These are phyloP conservation scores for Metschnikowia orientalis DNA, from an alignment of 805 yeast genomes.

Conservation along the genomic window DNA sequence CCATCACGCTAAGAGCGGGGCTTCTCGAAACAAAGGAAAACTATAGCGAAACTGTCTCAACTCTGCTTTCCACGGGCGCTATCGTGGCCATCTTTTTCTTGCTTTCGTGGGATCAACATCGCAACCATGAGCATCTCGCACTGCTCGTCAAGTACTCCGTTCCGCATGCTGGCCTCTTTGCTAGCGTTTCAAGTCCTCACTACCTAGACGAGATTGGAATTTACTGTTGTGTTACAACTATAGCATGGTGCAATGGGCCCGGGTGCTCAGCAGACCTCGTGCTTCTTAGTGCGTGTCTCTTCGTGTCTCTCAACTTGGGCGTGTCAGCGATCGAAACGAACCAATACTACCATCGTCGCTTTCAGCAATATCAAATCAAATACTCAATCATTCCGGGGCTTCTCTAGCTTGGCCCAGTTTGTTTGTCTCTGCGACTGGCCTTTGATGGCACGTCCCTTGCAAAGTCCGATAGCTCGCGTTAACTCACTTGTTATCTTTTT, in stretches of 20 bases:
- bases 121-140: slow-evolving; percentile 49
- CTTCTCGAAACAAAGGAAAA: too few species aligned
- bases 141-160: slow-evolving; percentile 49
- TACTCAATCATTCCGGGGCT: too few species aligned
- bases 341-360: slow-evolving; percentile 39
- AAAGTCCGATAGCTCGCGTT: too few species aligned
- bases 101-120: slow-evolving; percentile 49
- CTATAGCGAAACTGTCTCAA: too few species aligned
- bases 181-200: slow-evolving; percentile 58
- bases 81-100: slow-evolving; percentile 21
- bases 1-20: too few species aligned
- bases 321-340: slow-evolving; percentile 53
- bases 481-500: too few species aligned
- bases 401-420: too few species aligned
- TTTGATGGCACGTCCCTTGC: too few species aligned
- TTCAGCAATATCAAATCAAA: too few species aligned
- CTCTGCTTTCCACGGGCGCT: slow-evolving; percentile 1
- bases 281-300: slow-evolving; percentile 22
- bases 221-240: slow-evolving; percentile 37
- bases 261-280: slow-evolving; percentile 19
- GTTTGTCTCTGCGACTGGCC: too few species aligned
- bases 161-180: slow-evolving; percentile 51
- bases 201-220: slow-evolving; percentile 62
- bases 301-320: slow-evolving; percentile 46
- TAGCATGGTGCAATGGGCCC: slow-evolving; percentile 14